These are phyloP conservation scores for Pleurotus eryngii DNA, from an alignment of 768 basidiomycete species.

Conservation along the genomic window DNA sequence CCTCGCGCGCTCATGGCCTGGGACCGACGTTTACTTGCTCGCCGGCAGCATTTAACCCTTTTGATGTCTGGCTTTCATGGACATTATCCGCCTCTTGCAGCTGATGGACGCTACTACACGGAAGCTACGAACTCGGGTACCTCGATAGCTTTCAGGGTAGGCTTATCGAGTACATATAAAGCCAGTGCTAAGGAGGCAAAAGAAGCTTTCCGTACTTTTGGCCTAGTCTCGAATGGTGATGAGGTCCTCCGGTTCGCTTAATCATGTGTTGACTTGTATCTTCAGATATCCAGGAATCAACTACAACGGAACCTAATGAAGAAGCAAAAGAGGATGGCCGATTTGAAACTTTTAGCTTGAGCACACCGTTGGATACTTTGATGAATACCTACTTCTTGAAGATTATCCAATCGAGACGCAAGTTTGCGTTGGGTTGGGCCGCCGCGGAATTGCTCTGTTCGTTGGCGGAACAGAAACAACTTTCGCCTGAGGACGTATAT, in stretches of 20 bases:
- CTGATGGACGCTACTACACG: conserved; percentile 37
- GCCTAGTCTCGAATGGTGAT: conserved; percentile 38
- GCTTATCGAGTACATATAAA: conserved; percentile 59
- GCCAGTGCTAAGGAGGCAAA: conserved; percentile 47
- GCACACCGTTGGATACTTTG: conserved; percentile 57
- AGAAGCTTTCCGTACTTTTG: conserved; percentile 48
- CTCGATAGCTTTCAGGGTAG: conserved; percentile 54
- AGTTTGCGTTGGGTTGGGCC: conserved; percentile 63
- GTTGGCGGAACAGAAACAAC: conserved; percentile 43
- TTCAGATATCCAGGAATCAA: neutral
- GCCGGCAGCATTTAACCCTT: conserved; percentile 58
- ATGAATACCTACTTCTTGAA: conserved; percentile 55
- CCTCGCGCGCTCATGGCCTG: conserved; percentile 70
- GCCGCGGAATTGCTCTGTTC: conserved; percentile 56
- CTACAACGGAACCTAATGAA: conserved; percentile 21
- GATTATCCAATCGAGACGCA: conserved; percentile 47
- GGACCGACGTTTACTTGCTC: conserved; percentile 62
- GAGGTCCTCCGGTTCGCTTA: neutral
- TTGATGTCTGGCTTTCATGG: conserved; percentile 56
- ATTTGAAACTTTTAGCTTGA: conserved; percentile 64
- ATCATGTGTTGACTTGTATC: neutral
- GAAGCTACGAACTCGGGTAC: conserved; percentile 31
- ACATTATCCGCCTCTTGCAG: conserved; percentile 48
- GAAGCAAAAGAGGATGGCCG: conserved; percentile 32
- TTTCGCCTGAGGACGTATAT: conserved; percentile 35